Conservation (phyloP, 2,329 filamentous ascomycete genomes). For the Epichloe sibirici region DNA sequence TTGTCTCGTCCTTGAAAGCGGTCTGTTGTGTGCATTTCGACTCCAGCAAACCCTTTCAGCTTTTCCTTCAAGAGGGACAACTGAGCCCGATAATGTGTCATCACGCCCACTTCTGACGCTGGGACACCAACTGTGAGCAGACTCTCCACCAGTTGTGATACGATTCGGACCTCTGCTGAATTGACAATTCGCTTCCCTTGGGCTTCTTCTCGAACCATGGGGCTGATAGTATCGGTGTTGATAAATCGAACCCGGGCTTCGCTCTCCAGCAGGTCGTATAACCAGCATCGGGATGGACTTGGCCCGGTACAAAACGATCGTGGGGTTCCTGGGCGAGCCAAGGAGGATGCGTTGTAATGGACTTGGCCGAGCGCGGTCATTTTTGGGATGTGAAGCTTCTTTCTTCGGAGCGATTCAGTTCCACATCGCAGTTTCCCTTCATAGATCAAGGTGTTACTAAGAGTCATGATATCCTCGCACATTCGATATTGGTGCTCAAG, state of each 20-base stretch:
- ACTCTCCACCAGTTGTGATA: constrained; percentile 67
- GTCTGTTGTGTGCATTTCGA: constrained; percentile 96
- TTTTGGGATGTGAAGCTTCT: constrained; percentile 55
- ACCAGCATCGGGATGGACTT: constrained; percentile 53
- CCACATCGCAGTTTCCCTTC: constrained; percentile 83
- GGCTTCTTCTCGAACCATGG: constrained; percentile 55
- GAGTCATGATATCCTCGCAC: constrained; percentile 91
- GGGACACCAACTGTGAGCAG: constrained; percentile 67
- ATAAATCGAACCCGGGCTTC: constrained; percentile 69
- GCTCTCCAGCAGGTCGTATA: constrained; percentile 58
- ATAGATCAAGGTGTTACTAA: constrained; percentile 91
- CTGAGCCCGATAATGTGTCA: constrained; percentile 93
- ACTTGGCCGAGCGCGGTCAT: constrained; percentile 46
- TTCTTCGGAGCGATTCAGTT: constrained; percentile 58
- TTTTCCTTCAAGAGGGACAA: constrained; percentile 68
- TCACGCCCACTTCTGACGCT: constrained; percentile 72
- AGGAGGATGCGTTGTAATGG: constrained; percentile 42
- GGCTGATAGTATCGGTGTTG: constrained; percentile 69
- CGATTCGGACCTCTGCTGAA: constrained; percentile 64
- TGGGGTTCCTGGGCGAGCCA: constrained; percentile 28
- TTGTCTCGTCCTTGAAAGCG: constrained; percentile 96
- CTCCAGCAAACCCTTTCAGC: constrained; percentile 46
- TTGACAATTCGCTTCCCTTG: constrained; percentile 85
- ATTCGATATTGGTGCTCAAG: constrained; percentile 96
- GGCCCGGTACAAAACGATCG: constrained; percentile 43